These are phyloP conservation scores for Gonapodya sp. DNA, from an alignment of 192 early-diverging fungal species.

Conservation along the genomic window DNA sequence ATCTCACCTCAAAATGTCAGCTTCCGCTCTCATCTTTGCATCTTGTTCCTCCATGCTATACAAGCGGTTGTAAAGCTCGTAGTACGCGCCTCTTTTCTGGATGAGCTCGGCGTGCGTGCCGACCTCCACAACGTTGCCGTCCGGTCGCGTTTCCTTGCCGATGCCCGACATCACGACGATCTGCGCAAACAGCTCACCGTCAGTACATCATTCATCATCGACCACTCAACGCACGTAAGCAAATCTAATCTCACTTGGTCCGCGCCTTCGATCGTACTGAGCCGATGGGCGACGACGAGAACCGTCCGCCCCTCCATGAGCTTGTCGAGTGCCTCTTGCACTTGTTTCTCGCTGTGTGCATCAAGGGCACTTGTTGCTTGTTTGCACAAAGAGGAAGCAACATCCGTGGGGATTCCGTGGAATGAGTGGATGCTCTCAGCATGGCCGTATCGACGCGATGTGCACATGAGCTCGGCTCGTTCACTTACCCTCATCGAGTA, in stretches of 20 bases:
- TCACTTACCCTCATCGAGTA: conserved; percentile 26
- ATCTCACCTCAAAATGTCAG: too few relatives aligned
- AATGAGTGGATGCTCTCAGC: too few relatives aligned
- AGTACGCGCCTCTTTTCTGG: background rate
- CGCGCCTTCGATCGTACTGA: conserved; percentile 12
- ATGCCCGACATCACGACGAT: background rate
- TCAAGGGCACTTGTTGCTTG: conserved; percentile 44
- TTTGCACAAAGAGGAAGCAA: too few relatives aligned
- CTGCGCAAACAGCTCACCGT: background rate
- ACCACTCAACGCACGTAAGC: background rate
- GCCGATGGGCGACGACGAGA: conserved; percentile 21
- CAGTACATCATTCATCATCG: too few relatives aligned
- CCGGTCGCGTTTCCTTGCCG: background rate
- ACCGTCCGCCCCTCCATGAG: conserved; percentile 15
- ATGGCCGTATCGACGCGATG: too few relatives aligned
- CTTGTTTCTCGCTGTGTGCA: conserved; percentile 20
- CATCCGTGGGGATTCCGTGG: too few relatives aligned
- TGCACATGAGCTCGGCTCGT: too few relatives aligned
- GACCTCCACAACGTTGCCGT: background rate
- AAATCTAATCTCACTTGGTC: background rate
- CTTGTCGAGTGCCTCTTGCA: conserved; percentile 15
- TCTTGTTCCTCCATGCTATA: background rate
- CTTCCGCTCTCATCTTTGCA: background rate
- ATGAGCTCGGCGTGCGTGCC: background rate
- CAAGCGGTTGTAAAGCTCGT: background rate